Conservation (phyloP, 2,329 filamentous ascomycete species). For the Trichoderma pleuroti region DNA sequence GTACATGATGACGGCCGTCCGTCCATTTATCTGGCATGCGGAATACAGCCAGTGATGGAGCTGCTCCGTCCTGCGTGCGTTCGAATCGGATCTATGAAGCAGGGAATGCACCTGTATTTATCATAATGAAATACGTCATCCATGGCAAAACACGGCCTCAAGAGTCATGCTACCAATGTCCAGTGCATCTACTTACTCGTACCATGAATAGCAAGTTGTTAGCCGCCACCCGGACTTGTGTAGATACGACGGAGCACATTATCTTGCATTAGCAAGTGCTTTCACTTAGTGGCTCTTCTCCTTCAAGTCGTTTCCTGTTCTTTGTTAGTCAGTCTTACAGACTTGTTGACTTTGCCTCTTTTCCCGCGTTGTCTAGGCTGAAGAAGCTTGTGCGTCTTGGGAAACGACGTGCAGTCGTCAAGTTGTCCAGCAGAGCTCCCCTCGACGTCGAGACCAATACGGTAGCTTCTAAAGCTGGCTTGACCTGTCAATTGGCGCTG, state of each 20-base stretch:
- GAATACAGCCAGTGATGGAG: neutral
- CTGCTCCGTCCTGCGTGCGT: neutral
- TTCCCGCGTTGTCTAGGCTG: neutral
- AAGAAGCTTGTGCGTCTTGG: neutral
- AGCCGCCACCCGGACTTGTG: neutral
- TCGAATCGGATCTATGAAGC: neutral
- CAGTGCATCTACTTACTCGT: neutral
- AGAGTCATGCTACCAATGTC: neutral
- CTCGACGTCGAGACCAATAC: neutral
- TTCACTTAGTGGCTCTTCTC: neutral
- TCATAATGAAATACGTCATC: neutral
- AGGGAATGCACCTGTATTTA: neutral
- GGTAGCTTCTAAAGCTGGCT: neutral
- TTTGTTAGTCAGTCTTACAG: neutral
- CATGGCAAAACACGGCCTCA: neutral
- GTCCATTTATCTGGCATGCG: neutral
- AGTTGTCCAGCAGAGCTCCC: neutral
- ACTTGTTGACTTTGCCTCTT: neutral
- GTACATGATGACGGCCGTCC: neutral
- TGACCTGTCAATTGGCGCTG: constrained; percentile 13
- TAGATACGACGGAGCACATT: neutral
- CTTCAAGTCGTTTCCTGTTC: neutral
- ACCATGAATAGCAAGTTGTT: neutral
- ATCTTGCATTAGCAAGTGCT: neutral
- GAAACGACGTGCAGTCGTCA: neutral